Base-by-base conservation (phyloP, 768 basidiomycete genomes). In the Lepiota brunneoincarnata region DNA sequence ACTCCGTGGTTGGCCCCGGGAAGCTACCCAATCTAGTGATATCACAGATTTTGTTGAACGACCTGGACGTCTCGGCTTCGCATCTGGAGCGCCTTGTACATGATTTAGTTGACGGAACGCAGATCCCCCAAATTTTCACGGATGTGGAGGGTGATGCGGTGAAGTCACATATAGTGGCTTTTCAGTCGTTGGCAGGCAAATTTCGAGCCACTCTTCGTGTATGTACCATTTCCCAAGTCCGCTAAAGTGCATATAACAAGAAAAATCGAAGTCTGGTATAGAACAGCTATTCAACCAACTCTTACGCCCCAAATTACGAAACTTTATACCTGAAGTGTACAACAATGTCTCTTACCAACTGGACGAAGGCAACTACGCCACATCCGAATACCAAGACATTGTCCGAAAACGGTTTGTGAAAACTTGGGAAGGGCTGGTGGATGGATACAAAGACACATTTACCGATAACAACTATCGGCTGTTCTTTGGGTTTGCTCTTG, bases 201-300 rank as follows among this genome's bases (percentile, higher is more conserved):
- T 84, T 97, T 67, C 80, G 86, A 38, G 78, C 84, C 1, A 82
- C 85, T 1, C 73, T 93, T 46, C 85, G 87, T 68, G 95, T 93
- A 65, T 54, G 76, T 55, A 47, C 26, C 48, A 35, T 31, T 41
- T 45, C 24, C 15, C 5, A 24, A 15, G 18, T 24, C 6, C 2
- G 44, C 46, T 34, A 34, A 56, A 6, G 5, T 31, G 18, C 24
- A 35, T 26, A 20, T 54, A 18, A 47, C 18, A 5, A 21, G 9
- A 15, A 31, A 31, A 39, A 36, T 12, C 14, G 18, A 40, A 94
- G 92, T 74, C 80, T 2, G 92, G 95, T 14, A 74, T 97, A 23
- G 97, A 99, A 61, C 93, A 96, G 61, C 75, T 98, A 35, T 98
- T 98, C 76, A 98, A 94, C 62, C 96, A 98, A 65, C 76, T 98